Conservation (phyloP, 2,329 filamentous ascomycete genomes). For the Escovopsis weberi region DNA sequence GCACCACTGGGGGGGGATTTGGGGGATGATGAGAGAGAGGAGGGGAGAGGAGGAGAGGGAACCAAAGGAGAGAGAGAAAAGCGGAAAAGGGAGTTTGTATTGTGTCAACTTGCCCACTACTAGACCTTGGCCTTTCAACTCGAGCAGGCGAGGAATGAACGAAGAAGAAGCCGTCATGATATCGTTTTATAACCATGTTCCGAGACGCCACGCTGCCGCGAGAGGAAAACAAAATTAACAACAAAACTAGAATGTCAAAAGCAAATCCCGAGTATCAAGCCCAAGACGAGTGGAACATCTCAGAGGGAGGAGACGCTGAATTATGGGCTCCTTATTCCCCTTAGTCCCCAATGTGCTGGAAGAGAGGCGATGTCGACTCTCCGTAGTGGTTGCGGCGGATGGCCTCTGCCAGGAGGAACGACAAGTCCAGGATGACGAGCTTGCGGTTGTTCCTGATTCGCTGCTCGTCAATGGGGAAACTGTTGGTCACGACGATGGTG, state of each 20-base stretch:
- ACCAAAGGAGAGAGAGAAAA: no score
- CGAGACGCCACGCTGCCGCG: slow-evolving; percentile 23
- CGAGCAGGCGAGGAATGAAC: slow-evolving; percentile 3
- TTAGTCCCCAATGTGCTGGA: slow-evolving; percentile 50
- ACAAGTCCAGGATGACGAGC: slow-evolving; percentile 78
- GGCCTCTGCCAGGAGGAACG: slow-evolving; percentile 75
- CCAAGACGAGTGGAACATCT: background rate
- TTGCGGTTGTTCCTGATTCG: slow-evolving; percentile 61
- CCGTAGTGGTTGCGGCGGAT: slow-evolving; percentile 95
- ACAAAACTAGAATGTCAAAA: slow-evolving; percentile 2
- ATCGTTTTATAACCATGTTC: slow-evolving; percentile 5
- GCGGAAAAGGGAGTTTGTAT: background rate
- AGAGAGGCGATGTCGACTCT: slow-evolving; percentile 60
- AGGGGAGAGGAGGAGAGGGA: no score
- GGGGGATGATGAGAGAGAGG: no score
- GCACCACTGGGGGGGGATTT: slow-evolving; percentile 48
- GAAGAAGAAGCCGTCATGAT: slow-evolving; percentile 2
- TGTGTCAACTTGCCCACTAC: slow-evolving; percentile 9
- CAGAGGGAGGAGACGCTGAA: background rate
- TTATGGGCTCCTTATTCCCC: background rate
- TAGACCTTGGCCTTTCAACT: slow-evolving; percentile 7
- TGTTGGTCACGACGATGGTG: slow-evolving; percentile 89
- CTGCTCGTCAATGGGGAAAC: slow-evolving; percentile 75
- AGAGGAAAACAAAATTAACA: slow-evolving; percentile 6
- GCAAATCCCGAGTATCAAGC: background rate